A percentile compares a stretch with the other conserved stretches of the same genome.
Evolutionary conservation across 2,329 filamentous ascomycete genomes (phyloP).

Genomic region (Hypoxylon sp.): DNA sequence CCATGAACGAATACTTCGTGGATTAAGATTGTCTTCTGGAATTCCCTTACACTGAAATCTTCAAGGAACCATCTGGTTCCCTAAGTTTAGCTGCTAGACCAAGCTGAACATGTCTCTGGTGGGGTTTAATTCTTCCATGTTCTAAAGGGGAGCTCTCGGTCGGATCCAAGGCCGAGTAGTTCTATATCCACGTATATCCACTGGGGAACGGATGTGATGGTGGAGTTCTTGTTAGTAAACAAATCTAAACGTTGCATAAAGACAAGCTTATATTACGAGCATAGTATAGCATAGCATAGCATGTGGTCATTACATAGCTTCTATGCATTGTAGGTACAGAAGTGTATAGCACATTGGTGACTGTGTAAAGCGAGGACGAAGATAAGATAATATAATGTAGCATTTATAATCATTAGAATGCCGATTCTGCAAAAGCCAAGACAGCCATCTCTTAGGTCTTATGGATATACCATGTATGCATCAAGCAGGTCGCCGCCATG

Average conservation of each 20-base stretch:
- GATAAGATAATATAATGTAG: conserved; percentile 7
- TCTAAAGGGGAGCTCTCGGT: conserved; percentile 30
- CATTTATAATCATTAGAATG: conserved; percentile 24
- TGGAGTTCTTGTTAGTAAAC: conserved; percentile 5
- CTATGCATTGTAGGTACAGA: not conserved
- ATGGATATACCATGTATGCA: conserved; percentile 25
- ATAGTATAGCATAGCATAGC: no score
- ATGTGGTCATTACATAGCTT: not conserved
- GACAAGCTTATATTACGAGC: no score
- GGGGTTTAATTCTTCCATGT: not conserved
- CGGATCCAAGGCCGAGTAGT: conserved; percentile 40
- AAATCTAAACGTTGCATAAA: not conserved
- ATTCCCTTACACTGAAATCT: no score
- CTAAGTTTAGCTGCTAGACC: not conserved
- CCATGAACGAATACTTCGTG: no score
- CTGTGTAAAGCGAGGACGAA: not conserved
- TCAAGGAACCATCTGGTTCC: no score
- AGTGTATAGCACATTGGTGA: not conserved
- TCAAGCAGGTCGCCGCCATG: conserved; percentile 29
- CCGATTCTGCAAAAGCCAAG: conserved; percentile 19
- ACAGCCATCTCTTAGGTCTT: conserved; percentile 7
- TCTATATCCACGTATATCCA: not conserved
- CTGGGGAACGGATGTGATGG: not conserved
- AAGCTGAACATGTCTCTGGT: not conserved
- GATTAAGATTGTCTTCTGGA: no score